These are phyloP conservation scores for Ophiostoma triangulosporum DNA, from an alignment of 2,329 filamentous ascomycete species.

Conservation along the genomic window DNA sequence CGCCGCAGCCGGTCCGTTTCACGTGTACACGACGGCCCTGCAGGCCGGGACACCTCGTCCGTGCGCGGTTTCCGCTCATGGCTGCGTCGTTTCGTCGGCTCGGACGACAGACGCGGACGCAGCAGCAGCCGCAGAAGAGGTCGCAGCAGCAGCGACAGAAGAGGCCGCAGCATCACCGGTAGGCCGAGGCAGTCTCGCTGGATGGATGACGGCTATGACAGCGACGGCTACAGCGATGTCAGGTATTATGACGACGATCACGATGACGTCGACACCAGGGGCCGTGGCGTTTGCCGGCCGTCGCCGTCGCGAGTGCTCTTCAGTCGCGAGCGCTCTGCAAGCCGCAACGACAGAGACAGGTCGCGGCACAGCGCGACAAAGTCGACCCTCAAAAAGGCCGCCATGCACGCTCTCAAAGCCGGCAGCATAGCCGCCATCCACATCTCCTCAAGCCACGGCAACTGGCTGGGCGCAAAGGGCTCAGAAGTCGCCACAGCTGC, in stretches of 20 bases:
- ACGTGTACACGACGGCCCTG: not conserved
- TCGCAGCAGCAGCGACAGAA: not conserved
- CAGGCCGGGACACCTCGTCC: not conserved
- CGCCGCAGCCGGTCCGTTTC: not conserved
- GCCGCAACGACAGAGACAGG: not conserved
- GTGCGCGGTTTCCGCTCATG: not conserved
- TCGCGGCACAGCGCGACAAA: not conserved
- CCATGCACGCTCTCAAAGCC: conserved; percentile 16
- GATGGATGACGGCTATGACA: not conserved
- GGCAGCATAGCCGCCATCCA: conserved; percentile 16
- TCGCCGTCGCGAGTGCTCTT: not conserved
- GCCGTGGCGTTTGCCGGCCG: not conserved
- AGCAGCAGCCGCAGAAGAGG: no score
- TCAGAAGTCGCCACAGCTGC: conserved; percentile 17
- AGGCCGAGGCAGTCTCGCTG: not conserved
- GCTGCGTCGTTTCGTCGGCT: not conserved
- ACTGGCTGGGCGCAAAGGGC: conserved; percentile 17
- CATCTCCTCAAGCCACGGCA: conserved; percentile 12
- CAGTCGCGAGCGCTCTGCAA: no score
- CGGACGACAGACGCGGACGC: not conserved
- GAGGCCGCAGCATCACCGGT: no score
- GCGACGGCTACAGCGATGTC: no score
- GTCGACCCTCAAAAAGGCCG: not conserved
- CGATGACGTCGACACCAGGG: not conserved
- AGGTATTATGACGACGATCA: not conserved